phyloP scores from a whole-genome alignment of 2,329 filamentous ascomycete genomes.

The Calonectria ilicicola region DNA sequence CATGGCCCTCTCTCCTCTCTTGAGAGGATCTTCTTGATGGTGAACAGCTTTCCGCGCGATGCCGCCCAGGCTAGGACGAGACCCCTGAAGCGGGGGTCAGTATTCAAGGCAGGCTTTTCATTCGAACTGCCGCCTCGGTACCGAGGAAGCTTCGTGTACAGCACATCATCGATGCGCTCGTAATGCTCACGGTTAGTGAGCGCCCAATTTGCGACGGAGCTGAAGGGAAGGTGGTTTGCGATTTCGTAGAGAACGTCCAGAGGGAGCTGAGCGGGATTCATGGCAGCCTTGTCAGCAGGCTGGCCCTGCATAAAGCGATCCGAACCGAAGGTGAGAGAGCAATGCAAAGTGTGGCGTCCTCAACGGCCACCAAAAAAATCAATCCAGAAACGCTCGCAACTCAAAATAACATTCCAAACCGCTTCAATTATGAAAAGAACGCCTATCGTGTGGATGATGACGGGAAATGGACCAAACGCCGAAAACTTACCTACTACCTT shows the following conservation, averaged over 20 bases:
- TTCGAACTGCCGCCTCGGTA: background rate
- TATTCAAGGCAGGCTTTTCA: background rate
- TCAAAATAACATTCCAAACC: background rate
- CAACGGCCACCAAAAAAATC: background rate
- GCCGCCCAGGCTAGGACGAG: slow-evolving; percentile 18
- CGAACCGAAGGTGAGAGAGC: background rate
- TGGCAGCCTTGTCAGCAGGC: background rate
- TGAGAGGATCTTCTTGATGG: background rate
- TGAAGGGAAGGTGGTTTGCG: slow-evolving; percentile 10
- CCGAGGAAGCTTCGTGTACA: slow-evolving; percentile 2
- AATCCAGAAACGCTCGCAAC: background rate
- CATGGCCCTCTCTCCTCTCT: background rate
- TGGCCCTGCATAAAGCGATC: background rate
- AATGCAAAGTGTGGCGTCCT: background rate
- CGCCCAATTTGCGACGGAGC: slow-evolving; percentile 10
- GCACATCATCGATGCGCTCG: background rate
- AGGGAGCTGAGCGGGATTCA: slow-evolving; percentile 7
- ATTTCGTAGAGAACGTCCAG: slow-evolving; percentile 19
- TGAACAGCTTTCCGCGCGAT: background rate
- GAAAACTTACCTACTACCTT: background rate
- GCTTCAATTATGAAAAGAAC: background rate
- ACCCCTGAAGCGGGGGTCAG: slow-evolving; percentile 9
- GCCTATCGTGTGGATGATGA: background rate
- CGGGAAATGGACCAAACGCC: background rate
- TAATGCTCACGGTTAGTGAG: background rate